Evolutionary conservation across 2,329 filamentous ascomycete genomes (phyloP), one percentile per base, ranked within the genome.

Genomic region (Periconia macrospinosa): DNA sequence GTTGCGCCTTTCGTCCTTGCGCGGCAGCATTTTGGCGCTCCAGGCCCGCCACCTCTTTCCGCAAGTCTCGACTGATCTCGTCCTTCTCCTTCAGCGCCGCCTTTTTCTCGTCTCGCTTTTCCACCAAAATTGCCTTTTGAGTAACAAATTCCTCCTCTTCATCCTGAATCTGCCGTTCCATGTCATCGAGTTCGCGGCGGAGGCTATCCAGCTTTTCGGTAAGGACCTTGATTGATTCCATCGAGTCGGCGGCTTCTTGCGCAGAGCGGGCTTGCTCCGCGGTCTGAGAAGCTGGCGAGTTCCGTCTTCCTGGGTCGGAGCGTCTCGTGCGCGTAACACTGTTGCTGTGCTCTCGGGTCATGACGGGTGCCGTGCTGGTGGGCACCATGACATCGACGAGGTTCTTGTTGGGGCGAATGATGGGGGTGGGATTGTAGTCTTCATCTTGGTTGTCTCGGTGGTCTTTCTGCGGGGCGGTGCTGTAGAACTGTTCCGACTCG

Each of bases 21-120:
- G 90, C 88, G 5, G 86, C 83, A 45, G 91, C 86, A 78, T 95
- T 96, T 59, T 90, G 82, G 49, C 91, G 86, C 71, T 95, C 91
- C 6, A 92, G 85, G 44, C 84, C 85, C 49, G 90, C 87, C 49
- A 95, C 87, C 68, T 93, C 88, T 57, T 88, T 88, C 66, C 89
- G 91, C 50, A 97, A 76, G 67, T 92, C 91, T 43, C 90, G 87
- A 46, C 91, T 97, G 47, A 87, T 89, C 66, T 95, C 91, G 60
- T 97, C 93, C 72, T 95, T 96, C 67, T 96, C 91, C 70, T 90
- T 94, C 50, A 94, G 80, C 18, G 87, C 82, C 57, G 88, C 87
- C 65, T 84, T 87, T 70, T 96, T 86, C 47, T 88, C 83, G 60
- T 95, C 90, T 55, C 91, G 88, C 65, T 96, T 91, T 54, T 86